These are phyloP conservation scores for Cymbopogon flexuosus DNA, from an alignment of 202 grass and related monocot species.

Conservation along the genomic window DNA sequence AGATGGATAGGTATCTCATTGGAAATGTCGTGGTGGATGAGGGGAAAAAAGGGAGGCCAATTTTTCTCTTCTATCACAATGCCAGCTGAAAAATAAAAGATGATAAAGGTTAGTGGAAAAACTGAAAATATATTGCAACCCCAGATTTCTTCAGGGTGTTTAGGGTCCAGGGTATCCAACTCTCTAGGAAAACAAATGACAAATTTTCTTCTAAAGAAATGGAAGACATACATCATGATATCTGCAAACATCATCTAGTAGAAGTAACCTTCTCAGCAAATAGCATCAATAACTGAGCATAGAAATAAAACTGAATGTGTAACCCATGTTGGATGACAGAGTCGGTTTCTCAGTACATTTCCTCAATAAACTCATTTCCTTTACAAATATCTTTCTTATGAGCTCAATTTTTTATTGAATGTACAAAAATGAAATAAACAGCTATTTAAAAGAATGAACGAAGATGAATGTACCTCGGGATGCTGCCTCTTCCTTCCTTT, in stretches of 20 bases:
- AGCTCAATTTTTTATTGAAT: constrained; percentile 14
- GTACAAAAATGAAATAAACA: constrained; percentile 17
- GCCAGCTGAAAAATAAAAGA: constrained; percentile 39
- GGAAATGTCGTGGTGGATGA: constrained; percentile 72
- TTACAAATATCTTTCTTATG: constrained; percentile 5
- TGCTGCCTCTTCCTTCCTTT: constrained; percentile 92
- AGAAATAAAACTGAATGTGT: not conserved
- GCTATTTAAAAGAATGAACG: not conserved
- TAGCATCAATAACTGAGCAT: not conserved
- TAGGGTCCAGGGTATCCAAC: not conserved
- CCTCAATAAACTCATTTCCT: not conserved
- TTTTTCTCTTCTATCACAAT: constrained; percentile 67
- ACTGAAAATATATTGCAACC: not conserved
- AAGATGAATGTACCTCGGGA: constrained; percentile 48
- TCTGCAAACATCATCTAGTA: not conserved
- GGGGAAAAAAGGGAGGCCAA: constrained; percentile 61
- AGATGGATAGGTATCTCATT: constrained; percentile 69
- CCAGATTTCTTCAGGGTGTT: not conserved
- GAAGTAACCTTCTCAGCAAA: not conserved
- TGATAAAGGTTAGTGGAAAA: not conserved
- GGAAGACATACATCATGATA: not conserved
- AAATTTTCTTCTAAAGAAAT: not conserved
- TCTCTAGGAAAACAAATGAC: not conserved
- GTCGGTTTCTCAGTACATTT: constrained; percentile 4
- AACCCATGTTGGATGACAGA: not conserved